Evolutionary conservation across 2,329 filamentous ascomycete genomes (phyloP), one percentile per base, ranked within the genome.

Genomic region (Gliomastix tumulicola): DNA sequence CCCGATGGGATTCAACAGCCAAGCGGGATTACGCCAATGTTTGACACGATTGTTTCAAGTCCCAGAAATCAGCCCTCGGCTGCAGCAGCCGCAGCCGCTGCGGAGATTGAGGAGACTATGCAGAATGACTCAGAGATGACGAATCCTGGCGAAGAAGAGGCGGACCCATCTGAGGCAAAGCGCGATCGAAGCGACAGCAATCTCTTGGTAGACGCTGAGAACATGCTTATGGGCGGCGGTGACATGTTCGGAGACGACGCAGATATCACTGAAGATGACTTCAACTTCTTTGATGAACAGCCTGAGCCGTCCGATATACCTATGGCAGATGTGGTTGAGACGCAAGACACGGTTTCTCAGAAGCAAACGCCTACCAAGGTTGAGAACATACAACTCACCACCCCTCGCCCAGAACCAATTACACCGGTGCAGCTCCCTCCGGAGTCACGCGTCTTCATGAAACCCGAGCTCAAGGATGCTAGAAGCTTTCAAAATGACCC

Each of bases 181-280:
- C 59, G 63, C 31, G 67, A 71, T 32, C 65, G 65, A 7, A 56
- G 51, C 7, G 59, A 64, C 16, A 52, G 55, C 32, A 62, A 63
- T 51, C 68, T 17, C 25, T 63, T 69, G 6, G 54, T 57, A 21
- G 71, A 71, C 18, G 63, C 69, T 8, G 74, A 76, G 21, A 69
- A 82, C 47, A 62, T 87, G 6, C 85, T 86, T 49, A 68, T 84
- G 45, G 79, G 79, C 11, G 79, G 79, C 12, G 28, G 20, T 15
- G 81, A 86, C 45, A 74, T 82, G 46, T 87, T 86, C 57, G 79
- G 72, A n/a, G 75, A 79, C n/a, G 73, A 77, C 43, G n/a, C n/a
- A n/a, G 76, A 79, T 45, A 70, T 90, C n/a, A 88, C 82, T 2
- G 86, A 92, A 47, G 84, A 79, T 6, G 86, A 92, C 51, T 90